A percentile compares a stretch with the other conserved stretches of the same genome.
Evolutionary conservation across 768 basidiomycete genomes (phyloP).

Genomic region (Gymnopilus dilepis): DNA sequence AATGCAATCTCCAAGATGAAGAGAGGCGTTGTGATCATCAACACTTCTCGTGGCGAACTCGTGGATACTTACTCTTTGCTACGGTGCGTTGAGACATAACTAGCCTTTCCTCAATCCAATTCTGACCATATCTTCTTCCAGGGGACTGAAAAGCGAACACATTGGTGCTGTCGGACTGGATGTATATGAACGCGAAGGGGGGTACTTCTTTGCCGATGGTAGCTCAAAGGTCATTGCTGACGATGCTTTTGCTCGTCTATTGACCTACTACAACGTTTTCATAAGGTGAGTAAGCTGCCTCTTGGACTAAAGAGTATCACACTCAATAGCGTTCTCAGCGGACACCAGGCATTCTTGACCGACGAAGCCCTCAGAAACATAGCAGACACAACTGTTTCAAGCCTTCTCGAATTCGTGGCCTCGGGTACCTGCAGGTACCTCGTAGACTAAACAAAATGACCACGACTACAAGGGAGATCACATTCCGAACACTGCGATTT

Average conservation of each 20-base stretch:
- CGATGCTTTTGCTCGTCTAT: slow-evolving; percentile 45
- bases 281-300: slow-evolving; percentile 31
- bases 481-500: too few relatives aligned
- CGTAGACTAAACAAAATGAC: slow-evolving; percentile 19
- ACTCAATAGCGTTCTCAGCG: slow-evolving; percentile 28
- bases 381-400: slow-evolving; percentile 44
- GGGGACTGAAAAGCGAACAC: slow-evolving; percentile 44
- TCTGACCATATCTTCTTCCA: slow-evolving; percentile 13
- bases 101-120: background rate
- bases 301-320: too few relatives aligned
- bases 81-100: slow-evolving; percentile 31
- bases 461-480: too few relatives aligned
- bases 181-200: slow-evolving; percentile 46
- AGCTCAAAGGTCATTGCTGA: slow-evolving; percentile 49
- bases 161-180: slow-evolving; percentile 49
- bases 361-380: slow-evolving; percentile 45
- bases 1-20: slow-evolving; percentile 42
- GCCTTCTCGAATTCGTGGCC: slow-evolving; percentile 37
- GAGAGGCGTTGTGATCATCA: slow-evolving; percentile 46
- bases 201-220: slow-evolving; percentile 49
- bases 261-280: slow-evolving; percentile 51
- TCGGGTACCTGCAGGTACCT: slow-evolving; percentile 39
- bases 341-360: slow-evolving; percentile 50
- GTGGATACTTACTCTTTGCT: slow-evolving; percentile 48
- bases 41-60: slow-evolving; percentile 48